Evolutionary conservation across 305 asterid genomes (phyloP).

Genomic region (Fraxinus sp.): DNA sequence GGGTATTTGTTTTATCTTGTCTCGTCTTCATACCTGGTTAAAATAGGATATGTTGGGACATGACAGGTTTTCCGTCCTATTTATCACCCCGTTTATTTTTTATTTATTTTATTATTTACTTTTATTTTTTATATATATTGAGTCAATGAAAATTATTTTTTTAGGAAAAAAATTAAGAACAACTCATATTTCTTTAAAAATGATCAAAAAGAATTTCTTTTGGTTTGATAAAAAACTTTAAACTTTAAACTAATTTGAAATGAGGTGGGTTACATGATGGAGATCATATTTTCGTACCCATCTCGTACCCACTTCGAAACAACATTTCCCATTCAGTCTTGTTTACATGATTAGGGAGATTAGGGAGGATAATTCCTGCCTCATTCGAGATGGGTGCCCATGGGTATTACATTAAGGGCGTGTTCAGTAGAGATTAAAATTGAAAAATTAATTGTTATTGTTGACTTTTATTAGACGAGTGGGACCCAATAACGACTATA

Average conservation of each 20-base stretch:
- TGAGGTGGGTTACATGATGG: background rate
- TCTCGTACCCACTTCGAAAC: background rate
- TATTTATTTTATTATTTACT: no score
- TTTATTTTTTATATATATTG: no score
- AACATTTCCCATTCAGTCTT: background rate
- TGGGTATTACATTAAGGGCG: background rate
- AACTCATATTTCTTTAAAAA: background rate
- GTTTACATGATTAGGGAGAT: background rate
- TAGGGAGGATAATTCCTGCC: background rate
- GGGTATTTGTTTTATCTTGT: no score
- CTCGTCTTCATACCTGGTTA: background rate
- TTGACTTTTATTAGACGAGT: no score
- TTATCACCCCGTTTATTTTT: no score
- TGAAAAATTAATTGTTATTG: no score
- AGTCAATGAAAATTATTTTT: no score
- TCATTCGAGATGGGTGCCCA: background rate
- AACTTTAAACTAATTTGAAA: background rate
- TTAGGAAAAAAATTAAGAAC: background rate
- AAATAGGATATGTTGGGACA: background rate
- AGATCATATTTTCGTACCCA: background rate
- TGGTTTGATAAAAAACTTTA: background rate
- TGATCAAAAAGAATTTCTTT: no score
- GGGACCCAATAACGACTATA: no score
- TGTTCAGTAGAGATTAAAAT: no score
- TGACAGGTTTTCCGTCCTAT: no score